Percentiles rank a stretch among this genome's conserved stretches.
phyloP scores from a whole-genome alignment of 805 yeast species.

The Kluyveromyces lactis region DNA sequence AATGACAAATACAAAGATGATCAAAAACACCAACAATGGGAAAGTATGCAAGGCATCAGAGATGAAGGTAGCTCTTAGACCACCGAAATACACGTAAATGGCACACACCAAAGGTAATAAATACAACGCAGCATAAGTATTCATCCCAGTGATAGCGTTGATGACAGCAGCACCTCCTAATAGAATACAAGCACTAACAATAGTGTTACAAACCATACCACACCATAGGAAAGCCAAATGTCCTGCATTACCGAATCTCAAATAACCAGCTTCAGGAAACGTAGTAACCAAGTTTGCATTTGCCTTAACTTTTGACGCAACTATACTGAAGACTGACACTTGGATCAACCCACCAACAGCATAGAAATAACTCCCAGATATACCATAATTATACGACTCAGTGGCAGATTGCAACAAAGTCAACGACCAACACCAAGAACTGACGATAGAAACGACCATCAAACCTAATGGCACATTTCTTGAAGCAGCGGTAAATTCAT shows the following conservation, averaged over 20 bases:
- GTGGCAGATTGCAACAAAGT: conserved; percentile 28
- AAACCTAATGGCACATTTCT: conserved; percentile 37
- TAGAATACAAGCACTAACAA: conserved; percentile 34
- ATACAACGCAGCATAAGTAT: conserved; percentile 38
- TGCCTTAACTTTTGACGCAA: conserved; percentile 30
- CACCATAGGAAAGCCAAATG: conserved; percentile 33
- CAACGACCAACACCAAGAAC: conserved; percentile 34
- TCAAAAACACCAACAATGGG: conserved; percentile 33
- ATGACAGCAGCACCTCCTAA: conserved; percentile 39
- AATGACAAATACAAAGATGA: conserved; percentile 30
- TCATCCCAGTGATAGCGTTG: conserved; percentile 36
- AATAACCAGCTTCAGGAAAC: conserved; percentile 33
- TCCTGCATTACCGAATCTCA: conserved; percentile 34
- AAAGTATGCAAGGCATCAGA: conserved; percentile 46
- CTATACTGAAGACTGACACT: conserved; percentile 30
- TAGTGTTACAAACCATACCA: conserved; percentile 34
- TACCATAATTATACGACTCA: conserved; percentile 25
- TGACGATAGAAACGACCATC: conserved; percentile 36
- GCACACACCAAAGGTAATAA: conserved; percentile 42
- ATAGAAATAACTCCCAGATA: conserved; percentile 27
- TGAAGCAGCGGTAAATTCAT: conserved; percentile 38
- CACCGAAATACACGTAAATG: conserved; percentile 43
- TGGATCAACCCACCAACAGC: conserved; percentile 22
- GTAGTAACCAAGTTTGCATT: conserved; percentile 34
- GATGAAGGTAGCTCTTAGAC: conserved; percentile 43